Base-by-base conservation (phyloP, 495 filamentous ascomycete species). In the Aspergillus steynii region DNA sequence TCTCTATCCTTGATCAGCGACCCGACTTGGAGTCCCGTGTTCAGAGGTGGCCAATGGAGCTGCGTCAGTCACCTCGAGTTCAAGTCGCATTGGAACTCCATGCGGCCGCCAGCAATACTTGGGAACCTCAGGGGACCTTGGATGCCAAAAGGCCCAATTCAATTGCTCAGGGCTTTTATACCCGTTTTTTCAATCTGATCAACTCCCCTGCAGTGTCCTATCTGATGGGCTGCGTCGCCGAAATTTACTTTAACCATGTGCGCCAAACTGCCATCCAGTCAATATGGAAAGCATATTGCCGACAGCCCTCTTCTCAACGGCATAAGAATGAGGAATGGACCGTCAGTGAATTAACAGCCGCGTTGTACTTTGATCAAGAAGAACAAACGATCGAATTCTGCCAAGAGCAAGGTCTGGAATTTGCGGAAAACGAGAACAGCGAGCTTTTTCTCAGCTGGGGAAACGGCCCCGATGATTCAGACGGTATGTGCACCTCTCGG, bases 151-250 rank as follows among this genome's bases (percentile, higher is more conserved):
- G 83, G 56, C 77, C 77, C 20, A 84, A 83, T 67, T 69, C 76
- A 48, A 76, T 86, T 61, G 80, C 87, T 2, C 85, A 89, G 56
- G 83, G 86, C 3, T 88, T 88, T 53, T 89, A 85, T 65, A 68
- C 80, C 25, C 83, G 86, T 29, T 95, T 95, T 69, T 98, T 96
- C 75, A 79, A 78, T 2, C 79, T 95, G 45, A 77, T 97, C 47
- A 81, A 85, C 56, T 87, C 88, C 9, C 82, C 82, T 2, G 74
- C 80, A 54, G 85, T 93, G 2, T 91, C 94, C 0, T 98, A 97
- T 72, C 83, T 93, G 25, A 94, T 96, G 89, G 94, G 90, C 5
- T 97, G 94, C 71, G 88, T 97, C 46, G 93, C 93, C 2, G 93
- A 97, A 69, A 88, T 93, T 15, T 90, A 93, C 64, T 98, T 98